Base-by-base conservation (phyloP, 495 filamentous ascomycete genomes). In the Podospora conica region DNA sequence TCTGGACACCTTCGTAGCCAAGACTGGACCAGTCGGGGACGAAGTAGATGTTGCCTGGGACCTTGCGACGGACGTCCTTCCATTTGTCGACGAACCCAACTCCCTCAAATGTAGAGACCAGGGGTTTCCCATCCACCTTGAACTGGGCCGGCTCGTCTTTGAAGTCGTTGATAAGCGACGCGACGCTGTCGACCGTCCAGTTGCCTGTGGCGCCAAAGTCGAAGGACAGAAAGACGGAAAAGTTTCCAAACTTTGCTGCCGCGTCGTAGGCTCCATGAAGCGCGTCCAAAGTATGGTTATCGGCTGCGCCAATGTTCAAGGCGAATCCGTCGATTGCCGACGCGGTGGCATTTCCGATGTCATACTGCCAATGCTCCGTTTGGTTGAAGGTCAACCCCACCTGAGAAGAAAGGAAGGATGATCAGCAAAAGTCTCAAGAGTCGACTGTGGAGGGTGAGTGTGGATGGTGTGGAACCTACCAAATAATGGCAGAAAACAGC, bases 241-340 rank as follows among this genome's bases (percentile, higher is more conserved):
- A 66, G 65, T 61, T 58, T n/a, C 11, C 48, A 4, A 66, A 12
- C 12, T 55, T 27, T 0, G 22, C 24, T 4, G 65, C 65, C 0
- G 59, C 83, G 55, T 77, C 69, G 68, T 84, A 88, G 0, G 84
- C 86, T 0, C 81, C 71, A 15, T 75, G 71, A 1, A 87, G 71
- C 53, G 82, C 79, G 7, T 67, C 68, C 21, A 78, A 76, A n/a
- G 78, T 83, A 65, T 78, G 81, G 3, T 74, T 68, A 59, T 86
- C 83, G 33, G 67, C 72, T 1, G 79, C 77, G 0, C 78, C 88
- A 54, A 89, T 81, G 67, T 91, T 90, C 55, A 90, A 69, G 0
- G 84, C 88, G 68, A 91, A 91, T 3, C 84, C 88, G 69, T 91
- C 88, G 61, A 90, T 89, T 33, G 83, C 78, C 0, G 85, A 79